Base-by-base conservation (phyloP, 2,329 filamentous ascomycete genomes). In the Albifimbria verrucaria region DNA sequence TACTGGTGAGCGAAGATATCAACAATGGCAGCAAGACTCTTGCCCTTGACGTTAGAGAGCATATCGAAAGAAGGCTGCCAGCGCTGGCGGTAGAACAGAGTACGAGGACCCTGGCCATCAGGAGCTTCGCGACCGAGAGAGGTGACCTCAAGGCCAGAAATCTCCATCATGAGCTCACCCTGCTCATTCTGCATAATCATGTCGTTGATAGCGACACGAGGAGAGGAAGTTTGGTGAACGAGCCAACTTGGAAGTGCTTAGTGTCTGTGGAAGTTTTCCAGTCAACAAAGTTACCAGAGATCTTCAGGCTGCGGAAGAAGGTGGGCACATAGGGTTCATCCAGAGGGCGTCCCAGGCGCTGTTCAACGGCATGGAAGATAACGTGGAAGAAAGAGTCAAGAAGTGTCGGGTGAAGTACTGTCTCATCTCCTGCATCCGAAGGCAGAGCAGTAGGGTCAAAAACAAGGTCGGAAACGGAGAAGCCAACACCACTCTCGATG, bases 381-480 rank as follows among this genome's bases (percentile, higher is more conserved):
- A 60, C 55, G 47, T 65, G 61, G 55, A 65, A 64, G 52, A 60
- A 59, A 12, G 61, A 55, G 47, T 65, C 62, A 3, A 65, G 52
- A 7, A 63, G 57, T 9, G 58, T 61, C 1, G 61, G 60, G 39
- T 62, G 60, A 26, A 63, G 50, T 22, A 62, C 50, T 15, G 59
- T 63, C 52, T 62, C 59, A 22, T 64, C 61, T n/a, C 57, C 56
- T 36, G 53, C 28, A 12, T 59, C 55, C 11, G 55, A 53, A 3
- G 56, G 55, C 4, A 62, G 52, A 17, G 44, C 51, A 11, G 42
- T 51, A 4, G 59, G 60, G 21, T 62, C 57, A 36, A 57, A 62
- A n/a, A 55, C 48, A 2, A 62, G 56, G 23, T 56, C 51, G 2
- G 58, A 57, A 23, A 60, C 52, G 20, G 59, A 49, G 18, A 59